Conservation (phyloP, 495 filamentous ascomycete genomes). For the Chaetomium tenue region DNA sequence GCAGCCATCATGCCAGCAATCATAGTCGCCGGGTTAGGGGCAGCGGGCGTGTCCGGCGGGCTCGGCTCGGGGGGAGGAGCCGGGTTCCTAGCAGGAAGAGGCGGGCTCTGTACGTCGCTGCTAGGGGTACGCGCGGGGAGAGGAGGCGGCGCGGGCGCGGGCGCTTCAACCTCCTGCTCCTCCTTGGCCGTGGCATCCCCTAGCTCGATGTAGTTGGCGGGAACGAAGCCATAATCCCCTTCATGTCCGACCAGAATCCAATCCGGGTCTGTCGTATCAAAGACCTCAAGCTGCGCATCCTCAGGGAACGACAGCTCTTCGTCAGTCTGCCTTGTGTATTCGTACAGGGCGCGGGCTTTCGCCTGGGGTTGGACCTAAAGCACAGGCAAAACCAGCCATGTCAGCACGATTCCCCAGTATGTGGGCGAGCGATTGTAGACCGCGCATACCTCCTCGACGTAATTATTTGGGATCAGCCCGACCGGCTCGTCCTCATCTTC, state of each 20-base stretch:
- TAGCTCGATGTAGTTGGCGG: conserved; percentile 93
- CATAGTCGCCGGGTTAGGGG: conserved; percentile 66
- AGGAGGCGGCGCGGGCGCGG: conserved; percentile 32
- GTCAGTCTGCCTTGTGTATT: conserved; percentile 95
- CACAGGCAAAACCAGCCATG: background rate
- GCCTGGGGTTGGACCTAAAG: conserved; percentile 66
- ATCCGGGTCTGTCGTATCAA: conserved; percentile 88
- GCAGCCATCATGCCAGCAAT: conserved; percentile 70
- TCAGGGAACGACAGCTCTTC: conserved; percentile 96
- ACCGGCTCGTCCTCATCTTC: conserved; percentile 94
- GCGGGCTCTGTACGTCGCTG: conserved; percentile 36
- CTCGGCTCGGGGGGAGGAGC: conserved; percentile 34
- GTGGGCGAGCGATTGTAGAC: background rate
- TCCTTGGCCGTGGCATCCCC: conserved; percentile 31
- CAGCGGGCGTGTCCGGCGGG: conserved; percentile 31
- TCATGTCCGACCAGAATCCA: conserved; percentile 90
- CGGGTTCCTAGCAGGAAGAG: conserved; percentile 38
- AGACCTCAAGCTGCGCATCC: conserved; percentile 79
- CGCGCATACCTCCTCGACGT: conserved; percentile 84
- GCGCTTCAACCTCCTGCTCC: conserved; percentile 28
- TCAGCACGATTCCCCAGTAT: background rate
- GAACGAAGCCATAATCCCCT: conserved; percentile 89
- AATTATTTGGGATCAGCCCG: conserved; percentile 92
- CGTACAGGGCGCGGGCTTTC: conserved; percentile 83
- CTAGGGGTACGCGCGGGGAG: conserved; percentile 34